Percentiles rank a stretch among this genome's conserved stretches.
These are phyloP conservation scores for Astrocystis sublimbata DNA, from an alignment of 495 filamentous ascomycete species.

Conservation along the genomic window DNA sequence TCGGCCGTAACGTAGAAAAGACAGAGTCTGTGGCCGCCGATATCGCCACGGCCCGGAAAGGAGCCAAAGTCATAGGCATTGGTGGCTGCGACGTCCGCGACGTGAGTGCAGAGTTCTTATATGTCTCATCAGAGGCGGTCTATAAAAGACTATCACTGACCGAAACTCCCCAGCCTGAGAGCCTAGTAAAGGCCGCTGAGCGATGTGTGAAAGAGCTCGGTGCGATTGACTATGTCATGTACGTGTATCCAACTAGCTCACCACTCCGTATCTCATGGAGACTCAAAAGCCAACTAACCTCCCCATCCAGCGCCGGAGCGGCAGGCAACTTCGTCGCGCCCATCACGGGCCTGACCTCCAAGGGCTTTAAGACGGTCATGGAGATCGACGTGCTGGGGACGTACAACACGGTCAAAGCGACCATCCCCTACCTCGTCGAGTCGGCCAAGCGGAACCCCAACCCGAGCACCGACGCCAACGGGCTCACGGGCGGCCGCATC, in stretches of 20 bases:
- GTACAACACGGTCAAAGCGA: constrained; percentile 93
- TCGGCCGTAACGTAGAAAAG: constrained; percentile 88
- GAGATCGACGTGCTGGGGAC: constrained; percentile 95
- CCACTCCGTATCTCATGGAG: not conserved
- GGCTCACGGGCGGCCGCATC: constrained; percentile 74
- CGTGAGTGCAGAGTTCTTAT: constrained; percentile 28
- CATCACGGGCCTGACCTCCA: constrained; percentile 74
- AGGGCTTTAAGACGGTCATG: constrained; percentile 93
- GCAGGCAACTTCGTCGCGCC: constrained; percentile 96
- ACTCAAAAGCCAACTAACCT: constrained; percentile 18
- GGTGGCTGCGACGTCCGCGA: constrained; percentile 80
- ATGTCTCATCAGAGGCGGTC: too few relatives aligned
- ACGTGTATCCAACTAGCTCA: constrained; percentile 27
- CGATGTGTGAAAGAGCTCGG: constrained; percentile 80
- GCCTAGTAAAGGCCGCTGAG: constrained; percentile 70
- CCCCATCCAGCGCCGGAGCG: constrained; percentile 74
- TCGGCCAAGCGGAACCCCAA: constrained; percentile 65
- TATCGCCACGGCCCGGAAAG: constrained; percentile 73
- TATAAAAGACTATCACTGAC: not conserved
- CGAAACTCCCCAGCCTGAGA: constrained; percentile 52
- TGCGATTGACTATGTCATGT: constrained; percentile 92
- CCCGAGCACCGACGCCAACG: constrained; percentile 39
- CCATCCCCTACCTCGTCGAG: constrained; percentile 71
- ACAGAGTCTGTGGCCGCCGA: constrained; percentile 77
- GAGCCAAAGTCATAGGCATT: constrained; percentile 82